Conservation (phyloP, 805 yeast species). For the Saccharomyces paradoxus region DNA sequence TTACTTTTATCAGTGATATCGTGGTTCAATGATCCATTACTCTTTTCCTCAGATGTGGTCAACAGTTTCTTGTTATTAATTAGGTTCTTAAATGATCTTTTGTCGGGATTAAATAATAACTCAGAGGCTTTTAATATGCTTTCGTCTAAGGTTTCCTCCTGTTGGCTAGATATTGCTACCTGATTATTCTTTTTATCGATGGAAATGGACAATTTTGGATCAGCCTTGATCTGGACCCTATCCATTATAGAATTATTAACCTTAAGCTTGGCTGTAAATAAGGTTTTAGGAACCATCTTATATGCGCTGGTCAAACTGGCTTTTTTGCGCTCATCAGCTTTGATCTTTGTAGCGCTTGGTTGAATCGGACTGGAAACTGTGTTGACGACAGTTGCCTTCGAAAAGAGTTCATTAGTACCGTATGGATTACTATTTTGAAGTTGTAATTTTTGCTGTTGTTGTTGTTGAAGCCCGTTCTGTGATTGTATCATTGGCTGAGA, state of each 20-base stretch:
- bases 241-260: background rate
- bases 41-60: conserved; percentile 9
- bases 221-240: conserved; percentile 1
- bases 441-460: conserved; percentile 7
- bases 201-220: background rate
- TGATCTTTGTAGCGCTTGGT: conserved; percentile 43
- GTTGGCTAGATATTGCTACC: conserved; percentile 2
- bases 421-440: conserved; percentile 48
- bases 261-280: conserved; percentile 31
- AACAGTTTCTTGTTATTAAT: conserved; percentile 15
- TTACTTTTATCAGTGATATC: background rate
- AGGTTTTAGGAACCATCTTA: conserved; percentile 56
- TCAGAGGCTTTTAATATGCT: conserved; percentile 18
- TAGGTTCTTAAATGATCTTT: conserved; percentile 20
- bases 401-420: conserved; percentile 66
- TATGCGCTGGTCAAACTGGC: conserved; percentile 54
- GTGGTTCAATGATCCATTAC: background rate
- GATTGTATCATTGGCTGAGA: conserved; percentile 26
- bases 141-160: conserved; percentile 11
- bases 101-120: conserved; percentile 21
- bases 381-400: conserved; percentile 27
- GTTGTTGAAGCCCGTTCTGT: conserved; percentile 8
- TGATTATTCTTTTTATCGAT: background rate
- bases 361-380: conserved; percentile 33
- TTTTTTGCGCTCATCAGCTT: conserved; percentile 44